Base-by-base conservation (phyloP, 1,284 basidiomycete species). In the Schizophyllum commune region DNA sequence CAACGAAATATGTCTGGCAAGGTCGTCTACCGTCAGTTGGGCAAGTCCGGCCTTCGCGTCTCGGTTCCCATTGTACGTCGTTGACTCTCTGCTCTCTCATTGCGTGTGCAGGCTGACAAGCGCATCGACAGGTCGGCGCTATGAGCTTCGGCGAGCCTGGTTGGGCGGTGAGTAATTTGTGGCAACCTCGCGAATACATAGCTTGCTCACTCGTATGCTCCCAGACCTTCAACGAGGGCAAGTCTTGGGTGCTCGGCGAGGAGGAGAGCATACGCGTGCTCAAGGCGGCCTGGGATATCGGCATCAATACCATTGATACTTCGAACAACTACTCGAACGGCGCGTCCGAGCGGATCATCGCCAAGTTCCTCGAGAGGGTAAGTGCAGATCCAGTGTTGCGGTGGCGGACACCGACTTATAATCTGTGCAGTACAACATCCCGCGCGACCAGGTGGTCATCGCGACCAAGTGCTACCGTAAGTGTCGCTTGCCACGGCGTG, bases 201-300 rank as follows among this genome's bases (percentile, higher is more conserved):
- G 2, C 51, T 52, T 21, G 19, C 27, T 55, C 13, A 21, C 13
- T 20, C 20, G 3, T 15, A 17, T 15, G 2, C 9, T 20, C 9
- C 2, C n/a, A 19, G 51, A 54, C 15, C 27, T 20, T 39, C 32
- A 9, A 56, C 21, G 33, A 2, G 34, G 17, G 17, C 13, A 55
- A 79, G 74, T 22, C 75, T 32, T 77, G 79, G 79, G 64, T 78
- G 51, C 63, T 85, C 63, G 65, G 76, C 60, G 77, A 81, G 74
- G 77, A 82, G 5, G 57, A 71, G 39, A 68, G 73, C 0, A 58
- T 78, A 8, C 67, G 68, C 19, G 63, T 81, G 55, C 67, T 82
- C 56, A 79, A 81, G 59, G 74, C 76, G 6, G 80, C 80, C 2
- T 82, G 79, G 79, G 75, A 77, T 57, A 63, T 67, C 3, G 78